Base-by-base conservation (phyloP, 805 yeast genomes). In the Myxozyma lipomycoides region DNA sequence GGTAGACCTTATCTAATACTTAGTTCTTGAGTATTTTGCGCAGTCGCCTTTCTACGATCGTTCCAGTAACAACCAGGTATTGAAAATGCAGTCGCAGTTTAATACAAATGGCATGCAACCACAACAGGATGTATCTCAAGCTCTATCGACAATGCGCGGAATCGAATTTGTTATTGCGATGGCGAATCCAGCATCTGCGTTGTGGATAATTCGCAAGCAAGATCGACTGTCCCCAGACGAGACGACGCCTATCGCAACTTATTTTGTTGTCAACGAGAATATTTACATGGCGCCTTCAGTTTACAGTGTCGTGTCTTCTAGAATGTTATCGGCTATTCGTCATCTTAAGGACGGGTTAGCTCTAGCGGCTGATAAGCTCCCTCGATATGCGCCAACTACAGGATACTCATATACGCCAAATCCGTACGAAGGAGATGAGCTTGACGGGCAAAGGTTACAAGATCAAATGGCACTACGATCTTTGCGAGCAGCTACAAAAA, bases 1-100 rank as follows among this genome's bases (percentile, higher is more conserved):
- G 18, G 36, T 23, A 17, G 34, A 43, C 26, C 19, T 23, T 3
- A 46, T 19, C 24, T 7, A 12, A 7, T 17, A 25, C 25, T 7
- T 22, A 56, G 61, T 93, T 1, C 75, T 93, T 19, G 98, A 93
- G 52, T 93, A 93, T 69, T 90, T 93, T 64, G 74, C 96, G 3
- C 86, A 87, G 61, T 86, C 96, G 2, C 98, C 99, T 1, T 95
- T 91, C 70, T 93, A 86, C 65, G 97, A 91, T 65, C 77, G 97
- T 59, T 81, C 95, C 1, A 85, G 96, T 40, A 93, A 89, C 68
- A 93, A 93, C 67, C 98, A 91, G 69, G 93, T 87, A 25, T 77
- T 95, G 40, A 86, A 86, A 67, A 93, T 93, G 98, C 99, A 93
- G 65, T 78, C 84, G 52, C 97, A 90, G 67, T 90, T 83, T 75